Percentiles rank a stretch among this genome's conserved stretches.
Evolutionary conservation across 345 rosid genomes (phyloP).

Genomic region (Citrus trifoliata): DNA sequence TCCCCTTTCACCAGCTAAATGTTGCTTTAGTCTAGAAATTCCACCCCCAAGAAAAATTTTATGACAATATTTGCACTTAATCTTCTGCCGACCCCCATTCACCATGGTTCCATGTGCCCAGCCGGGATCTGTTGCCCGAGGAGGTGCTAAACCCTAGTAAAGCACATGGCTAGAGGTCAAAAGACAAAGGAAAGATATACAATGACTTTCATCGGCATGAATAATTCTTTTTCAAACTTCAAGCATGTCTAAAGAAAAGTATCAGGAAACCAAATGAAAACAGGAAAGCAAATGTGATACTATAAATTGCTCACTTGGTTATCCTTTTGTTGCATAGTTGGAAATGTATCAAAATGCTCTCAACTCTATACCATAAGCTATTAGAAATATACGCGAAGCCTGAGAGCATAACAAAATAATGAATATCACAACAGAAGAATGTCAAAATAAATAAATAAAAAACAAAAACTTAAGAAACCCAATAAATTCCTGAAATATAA

Average conservation of each 20-base stretch:
- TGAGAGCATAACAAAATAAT: not conserved
- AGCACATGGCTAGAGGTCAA: not conserved
- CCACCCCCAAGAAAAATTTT: slow-evolving; percentile 35
- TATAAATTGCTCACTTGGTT: slow-evolving; percentile 20
- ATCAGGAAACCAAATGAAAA: not conserved
- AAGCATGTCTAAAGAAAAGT: not conserved
- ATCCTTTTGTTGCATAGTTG: slow-evolving; percentile 22
- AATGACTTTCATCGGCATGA: not conserved
- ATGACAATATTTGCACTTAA: slow-evolving; percentile 36
- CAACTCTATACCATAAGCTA: slow-evolving; percentile 13
- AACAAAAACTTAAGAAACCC: not conserved
- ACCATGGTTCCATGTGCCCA: slow-evolving; percentile 44
- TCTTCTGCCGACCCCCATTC: slow-evolving; percentile 32
- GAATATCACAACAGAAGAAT: not conserved
- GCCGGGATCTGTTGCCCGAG: slow-evolving; percentile 36
- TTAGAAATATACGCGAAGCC: not conserved
- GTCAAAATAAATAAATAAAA: not conserved
- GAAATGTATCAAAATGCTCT: slow-evolving; percentile 7
- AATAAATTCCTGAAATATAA: not conserved
- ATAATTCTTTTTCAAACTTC: not conserved
- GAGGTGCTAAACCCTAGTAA: slow-evolving; percentile 25
- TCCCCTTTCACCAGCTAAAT: slow-evolving; percentile 34
- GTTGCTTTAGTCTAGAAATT: slow-evolving; percentile 35
- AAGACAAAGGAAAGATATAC: not conserved
- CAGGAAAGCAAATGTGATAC: not conserved